Evolutionary conservation across 2,329 filamentous ascomycete genomes (phyloP).

Genomic region (Leptographium galeiforme): DNA sequence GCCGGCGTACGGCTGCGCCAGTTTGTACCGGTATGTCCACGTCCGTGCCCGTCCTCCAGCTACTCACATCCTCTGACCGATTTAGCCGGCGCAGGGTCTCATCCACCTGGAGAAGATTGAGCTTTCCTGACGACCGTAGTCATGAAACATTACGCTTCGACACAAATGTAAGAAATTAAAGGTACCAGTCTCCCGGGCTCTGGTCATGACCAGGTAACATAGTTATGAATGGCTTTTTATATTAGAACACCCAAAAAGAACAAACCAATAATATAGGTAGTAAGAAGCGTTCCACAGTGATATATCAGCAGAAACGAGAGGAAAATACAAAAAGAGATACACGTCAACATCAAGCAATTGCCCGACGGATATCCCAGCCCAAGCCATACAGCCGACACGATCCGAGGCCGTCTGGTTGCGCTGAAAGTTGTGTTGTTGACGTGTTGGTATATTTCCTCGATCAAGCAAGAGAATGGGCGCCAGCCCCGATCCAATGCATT

Average conservation of each 20-base stretch:
- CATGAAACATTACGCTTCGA: neutral
- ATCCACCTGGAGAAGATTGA: slow-evolving; percentile 47
- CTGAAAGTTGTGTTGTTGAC: neutral
- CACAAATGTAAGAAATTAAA: neutral
- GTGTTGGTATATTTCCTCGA: slow-evolving; percentile 1
- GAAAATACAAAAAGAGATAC: slow-evolving; percentile 9
- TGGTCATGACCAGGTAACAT: too few species aligned
- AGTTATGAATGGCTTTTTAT: neutral
- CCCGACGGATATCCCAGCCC: slow-evolving; percentile 3
- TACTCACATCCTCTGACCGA: neutral
- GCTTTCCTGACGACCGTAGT: slow-evolving; percentile 12
- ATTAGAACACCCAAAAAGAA: neutral
- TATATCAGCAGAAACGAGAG: slow-evolving; percentile 11
- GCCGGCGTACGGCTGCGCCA: slow-evolving; percentile 78
- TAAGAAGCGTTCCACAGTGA: slow-evolving; percentile 9
- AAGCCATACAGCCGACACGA: neutral
- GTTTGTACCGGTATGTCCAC: slow-evolving; percentile 63
- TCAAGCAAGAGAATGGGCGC: neutral
- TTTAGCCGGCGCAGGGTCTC: slow-evolving; percentile 48
- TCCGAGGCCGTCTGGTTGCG: neutral
- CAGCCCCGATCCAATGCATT: neutral
- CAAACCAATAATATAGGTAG: neutral
- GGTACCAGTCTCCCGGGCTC: too few species aligned
- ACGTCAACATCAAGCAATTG: slow-evolving; percentile 8
- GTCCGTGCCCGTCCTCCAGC: slow-evolving; percentile 3